A percentile compares a stretch with the other conserved stretches of the same genome.
phyloP scores from a whole-genome alignment of 1,139 yeast species.

The Yamadazyma jaroonii region DNA sequence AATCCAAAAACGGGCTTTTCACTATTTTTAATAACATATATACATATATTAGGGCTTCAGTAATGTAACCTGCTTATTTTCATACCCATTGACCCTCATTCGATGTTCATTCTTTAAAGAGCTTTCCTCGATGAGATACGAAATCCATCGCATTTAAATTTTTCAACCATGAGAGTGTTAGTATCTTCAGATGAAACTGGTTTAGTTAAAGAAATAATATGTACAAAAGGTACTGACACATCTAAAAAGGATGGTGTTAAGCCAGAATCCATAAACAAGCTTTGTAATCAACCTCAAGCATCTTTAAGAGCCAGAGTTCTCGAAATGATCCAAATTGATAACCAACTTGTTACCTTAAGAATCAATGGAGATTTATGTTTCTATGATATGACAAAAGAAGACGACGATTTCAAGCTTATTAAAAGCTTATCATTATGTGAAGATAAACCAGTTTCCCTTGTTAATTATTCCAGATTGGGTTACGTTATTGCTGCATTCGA shows the following conservation, averaged over 20 bases:
- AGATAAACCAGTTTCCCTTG: conserved; percentile 31
- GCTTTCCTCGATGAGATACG: no score
- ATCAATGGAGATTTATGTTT: conserved; percentile 40
- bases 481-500: conserved; percentile 41
- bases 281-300: conserved; percentile 32
- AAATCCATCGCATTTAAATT: conserved; percentile 4
- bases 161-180: conserved; percentile 43
- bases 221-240: conserved; percentile 65
- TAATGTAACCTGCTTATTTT: no score
- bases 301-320: conserved; percentile 27
- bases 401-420: conserved; percentile 18
- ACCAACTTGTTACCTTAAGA: conserved; percentile 41
- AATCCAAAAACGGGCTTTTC: no score
- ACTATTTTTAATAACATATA: no score
- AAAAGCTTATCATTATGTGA: conserved; percentile 14
- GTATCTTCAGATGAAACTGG: conserved; percentile 60
- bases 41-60: no score
- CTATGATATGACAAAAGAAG: conserved; percentile 24
- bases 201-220: conserved; percentile 52
- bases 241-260: conserved; percentile 58
- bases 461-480: conserved; percentile 27
- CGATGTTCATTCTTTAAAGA: no score
- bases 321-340: conserved; percentile 22
- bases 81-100: no score
- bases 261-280: conserved; percentile 45